Evolutionary conservation across 441 rosid genomes (phyloP).

Genomic region (Metrosideros polymorpha): DNA sequence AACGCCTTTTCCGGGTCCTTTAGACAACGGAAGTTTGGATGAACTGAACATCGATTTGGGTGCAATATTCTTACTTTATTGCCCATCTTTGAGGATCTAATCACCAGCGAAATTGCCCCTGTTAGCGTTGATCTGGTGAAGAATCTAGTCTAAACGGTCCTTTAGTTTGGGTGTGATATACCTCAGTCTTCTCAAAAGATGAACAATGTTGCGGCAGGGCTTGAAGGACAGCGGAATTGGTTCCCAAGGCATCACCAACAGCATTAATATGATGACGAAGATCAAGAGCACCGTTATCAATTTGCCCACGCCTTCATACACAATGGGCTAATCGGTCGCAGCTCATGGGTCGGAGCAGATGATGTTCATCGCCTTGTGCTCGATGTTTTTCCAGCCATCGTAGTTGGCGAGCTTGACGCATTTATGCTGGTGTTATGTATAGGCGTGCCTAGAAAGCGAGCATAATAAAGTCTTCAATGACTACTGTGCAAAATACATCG

Average conservation of each 20-base stretch:
- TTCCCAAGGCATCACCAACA: conserved; percentile 91
- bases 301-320: conserved; percentile 75
- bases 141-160: neutral
- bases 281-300: conserved; percentile 89
- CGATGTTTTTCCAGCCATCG: neutral
- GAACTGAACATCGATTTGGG: neutral
- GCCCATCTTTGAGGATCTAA: neutral
- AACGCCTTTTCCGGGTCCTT: neutral
- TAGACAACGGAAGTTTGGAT: neutral
- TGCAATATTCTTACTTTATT: neutral
- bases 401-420: neutral
- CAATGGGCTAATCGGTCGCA: conserved; percentile 57
- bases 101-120: neutral
- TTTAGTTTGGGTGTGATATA: neutral
- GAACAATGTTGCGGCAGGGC: conserved; percentile 35
- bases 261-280: conserved; percentile 90
- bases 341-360: neutral
- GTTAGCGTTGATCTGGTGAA: neutral
- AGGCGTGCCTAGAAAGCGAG: neutral
- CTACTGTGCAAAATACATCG: neutral
- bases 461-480: neutral
- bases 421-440: neutral
- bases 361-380: neutral
- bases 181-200: neutral
- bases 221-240: conserved; percentile 96